Percentiles rank a stretch among this genome's conserved stretches.
These are phyloP conservation scores for Jaenimonas drosophilae DNA, from an alignment of 208 protist genomes.

Conservation along the genomic window DNA sequence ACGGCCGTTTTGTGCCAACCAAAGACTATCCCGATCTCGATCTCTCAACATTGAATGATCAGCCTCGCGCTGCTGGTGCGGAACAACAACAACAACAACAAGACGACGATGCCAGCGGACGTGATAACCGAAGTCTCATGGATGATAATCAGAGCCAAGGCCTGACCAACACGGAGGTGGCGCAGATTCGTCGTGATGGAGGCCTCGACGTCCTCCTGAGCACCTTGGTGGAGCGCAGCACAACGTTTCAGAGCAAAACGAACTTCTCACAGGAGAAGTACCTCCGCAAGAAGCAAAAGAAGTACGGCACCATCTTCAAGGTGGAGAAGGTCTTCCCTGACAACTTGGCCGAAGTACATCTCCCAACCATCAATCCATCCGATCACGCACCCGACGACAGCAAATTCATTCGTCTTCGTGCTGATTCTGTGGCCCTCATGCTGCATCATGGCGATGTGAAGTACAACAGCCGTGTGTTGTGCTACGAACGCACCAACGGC, in stretches of 20 bases:
- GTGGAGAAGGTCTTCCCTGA: constrained; percentile 63
- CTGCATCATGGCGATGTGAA: constrained; percentile 81
- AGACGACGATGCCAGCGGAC: constrained; percentile 6
- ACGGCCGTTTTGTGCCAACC: constrained; percentile 34
- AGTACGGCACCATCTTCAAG: constrained; percentile 82
- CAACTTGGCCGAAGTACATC: constrained; percentile 62
- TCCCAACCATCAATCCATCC: constrained; percentile 73
- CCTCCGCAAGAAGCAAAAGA: constrained; percentile 86
- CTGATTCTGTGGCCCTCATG: constrained; percentile 79
- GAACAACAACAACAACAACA: too few species aligned
- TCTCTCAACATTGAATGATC: constrained; percentile 31
- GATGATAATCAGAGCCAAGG: constrained; percentile 76
- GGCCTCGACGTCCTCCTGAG: constrained; percentile 68
- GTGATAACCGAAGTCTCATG: constrained; percentile 76
- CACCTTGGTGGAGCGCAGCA: constrained; percentile 73
- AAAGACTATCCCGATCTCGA: constrained; percentile 84
- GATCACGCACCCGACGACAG: constrained; percentile 54
- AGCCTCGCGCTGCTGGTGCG: constrained; percentile 6
- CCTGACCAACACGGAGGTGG: constrained; percentile 69
- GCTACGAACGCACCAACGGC: constrained; percentile 81
- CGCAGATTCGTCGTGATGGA: constrained; percentile 55
- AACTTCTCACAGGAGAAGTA: constrained; percentile 90
- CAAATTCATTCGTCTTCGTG: constrained; percentile 52
- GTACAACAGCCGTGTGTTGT: constrained; percentile 56
- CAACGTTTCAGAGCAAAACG: constrained; percentile 83